Evolutionary conservation across 306 rosid genomes (phyloP).

Genomic region (Hippophae gyantsensis): DNA sequence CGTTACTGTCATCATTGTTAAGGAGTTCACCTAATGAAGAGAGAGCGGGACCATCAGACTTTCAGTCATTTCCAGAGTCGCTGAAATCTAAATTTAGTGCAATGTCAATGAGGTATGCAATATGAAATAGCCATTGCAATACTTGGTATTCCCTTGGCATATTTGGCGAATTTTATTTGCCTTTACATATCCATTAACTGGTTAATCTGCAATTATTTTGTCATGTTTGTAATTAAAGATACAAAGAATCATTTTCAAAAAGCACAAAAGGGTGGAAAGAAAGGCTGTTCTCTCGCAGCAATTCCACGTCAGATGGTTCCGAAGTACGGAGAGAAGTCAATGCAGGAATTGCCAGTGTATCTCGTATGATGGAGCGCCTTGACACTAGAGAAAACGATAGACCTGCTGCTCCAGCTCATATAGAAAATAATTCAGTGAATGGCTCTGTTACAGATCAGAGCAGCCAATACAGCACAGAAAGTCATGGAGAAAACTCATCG

Average conservation of each 20-base stretch:
- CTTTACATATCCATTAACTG: conserved; percentile 5
- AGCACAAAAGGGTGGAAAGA: conserved; percentile 83
- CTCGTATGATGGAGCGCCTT: conserved; percentile 49
- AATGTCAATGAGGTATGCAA: conserved; percentile 53
- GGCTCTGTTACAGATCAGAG: conserved; percentile 27
- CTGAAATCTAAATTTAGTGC: conserved; percentile 57
- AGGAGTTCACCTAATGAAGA: conserved; percentile 46
- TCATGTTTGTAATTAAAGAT: conserved; percentile 34
- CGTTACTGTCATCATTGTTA: conserved; percentile 8
- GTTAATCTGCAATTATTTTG: conserved; percentile 11
- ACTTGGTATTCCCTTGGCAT: conserved; percentile 8
- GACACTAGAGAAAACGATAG: conserved; percentile 37
- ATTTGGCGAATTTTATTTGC: background rate
- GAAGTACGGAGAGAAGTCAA: conserved; percentile 53
- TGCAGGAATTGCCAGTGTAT: conserved; percentile 51
- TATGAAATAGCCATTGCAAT: background rate
- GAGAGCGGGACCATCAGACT: conserved; percentile 70
- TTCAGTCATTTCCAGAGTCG: conserved; percentile 73
- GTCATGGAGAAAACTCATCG: conserved; percentile 26
- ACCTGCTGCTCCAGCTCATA: conserved; percentile 19
- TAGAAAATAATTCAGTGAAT: conserved; percentile 23
- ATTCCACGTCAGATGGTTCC: conserved; percentile 55
- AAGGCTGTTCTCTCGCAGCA: conserved; percentile 53
- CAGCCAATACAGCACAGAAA: conserved; percentile 29
- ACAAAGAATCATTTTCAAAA: conserved; percentile 82